Conservation (phyloP, 768 basidiomycete species). For the Rhodotorula graminis region DNA sequence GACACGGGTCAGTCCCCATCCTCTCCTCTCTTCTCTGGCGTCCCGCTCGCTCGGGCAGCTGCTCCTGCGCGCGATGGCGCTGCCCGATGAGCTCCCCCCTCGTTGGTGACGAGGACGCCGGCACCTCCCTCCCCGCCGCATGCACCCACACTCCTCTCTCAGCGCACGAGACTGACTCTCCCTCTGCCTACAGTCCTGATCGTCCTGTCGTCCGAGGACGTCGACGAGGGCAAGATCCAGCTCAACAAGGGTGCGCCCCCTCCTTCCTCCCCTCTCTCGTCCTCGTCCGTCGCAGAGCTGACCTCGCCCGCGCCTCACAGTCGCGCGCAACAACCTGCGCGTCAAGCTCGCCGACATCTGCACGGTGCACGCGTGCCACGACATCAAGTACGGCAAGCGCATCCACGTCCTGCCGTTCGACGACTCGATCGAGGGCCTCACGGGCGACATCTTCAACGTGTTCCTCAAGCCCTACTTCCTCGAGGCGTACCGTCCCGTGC, state of each 20-base stretch:
- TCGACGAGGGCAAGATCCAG: slow-evolving; percentile 96
- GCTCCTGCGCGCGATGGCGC: too few relatives aligned
- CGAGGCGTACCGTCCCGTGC: slow-evolving; percentile 91
- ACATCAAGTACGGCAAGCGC: slow-evolving; percentile 98
- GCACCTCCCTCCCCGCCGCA: neutral
- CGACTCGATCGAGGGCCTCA: slow-evolving; percentile 95
- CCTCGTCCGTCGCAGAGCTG: neutral
- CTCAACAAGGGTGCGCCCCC: slow-evolving; percentile 71
- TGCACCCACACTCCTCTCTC: too few relatives aligned
- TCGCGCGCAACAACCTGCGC: slow-evolving; percentile 97
- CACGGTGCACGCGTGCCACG: slow-evolving; percentile 89
- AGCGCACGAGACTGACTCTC: too few relatives aligned
- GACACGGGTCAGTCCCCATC: slow-evolving; percentile 58
- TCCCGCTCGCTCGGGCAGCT: too few relatives aligned
- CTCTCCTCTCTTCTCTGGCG: too few relatives aligned
- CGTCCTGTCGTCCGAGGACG: slow-evolving; percentile 88
- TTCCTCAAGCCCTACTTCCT: slow-evolving; percentile 98
- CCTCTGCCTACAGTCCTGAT: slow-evolving; percentile 63
- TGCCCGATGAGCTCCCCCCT: too few relatives aligned
- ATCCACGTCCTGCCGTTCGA: slow-evolving; percentile 96
- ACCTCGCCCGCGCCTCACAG: slow-evolving; percentile 46
- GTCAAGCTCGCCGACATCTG: slow-evolving; percentile 96
- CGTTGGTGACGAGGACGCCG: neutral
- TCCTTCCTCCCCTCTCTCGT: neutral
- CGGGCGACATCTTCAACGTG: slow-evolving; percentile 97